These are phyloP conservation scores for Xanthoconium separans DNA, from an alignment of 1,284 basidiomycete genomes.

Conservation along the genomic window DNA sequence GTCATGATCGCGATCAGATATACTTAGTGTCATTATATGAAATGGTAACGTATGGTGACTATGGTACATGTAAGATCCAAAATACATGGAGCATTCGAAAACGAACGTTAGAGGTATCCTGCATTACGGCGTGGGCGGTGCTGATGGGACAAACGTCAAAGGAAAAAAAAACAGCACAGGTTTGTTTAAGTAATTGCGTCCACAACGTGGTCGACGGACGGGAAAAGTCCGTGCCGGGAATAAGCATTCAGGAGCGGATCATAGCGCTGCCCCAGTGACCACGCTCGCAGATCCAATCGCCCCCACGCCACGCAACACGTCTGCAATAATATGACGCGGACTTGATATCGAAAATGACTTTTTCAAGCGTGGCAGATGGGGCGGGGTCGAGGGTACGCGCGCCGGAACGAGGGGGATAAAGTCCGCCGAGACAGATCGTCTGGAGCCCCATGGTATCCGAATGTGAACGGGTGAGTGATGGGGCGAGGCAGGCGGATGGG, in stretches of 20 bases:
- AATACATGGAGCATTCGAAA: too few species aligned
- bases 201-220: too few species aligned
- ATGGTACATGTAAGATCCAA: too few species aligned
- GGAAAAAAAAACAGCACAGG: too few species aligned
- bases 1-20: too few species aligned
- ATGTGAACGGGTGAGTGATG: not conserved
- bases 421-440: constrained; percentile 10
- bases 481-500: not conserved
- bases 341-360: constrained; percentile 13
- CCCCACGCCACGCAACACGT: constrained; percentile 31
- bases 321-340: constrained; percentile 24
- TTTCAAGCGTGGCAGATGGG: constrained; percentile 8
- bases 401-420: not conserved
- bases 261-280: not conserved
- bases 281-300: constrained; percentile 17
- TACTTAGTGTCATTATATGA: too few species aligned
- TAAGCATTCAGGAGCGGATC: not conserved
- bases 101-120: too few species aligned
- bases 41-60: too few species aligned
- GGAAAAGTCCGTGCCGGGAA: too few species aligned
- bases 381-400: constrained; percentile 11
- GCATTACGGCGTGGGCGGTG: too few species aligned
- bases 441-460: constrained; percentile 10
- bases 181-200: too few species aligned
- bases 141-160: too few species aligned